Evolutionary conservation across 176 grass and related monocot species (phyloP).

Genomic region (Lolium multiflorum): DNA sequence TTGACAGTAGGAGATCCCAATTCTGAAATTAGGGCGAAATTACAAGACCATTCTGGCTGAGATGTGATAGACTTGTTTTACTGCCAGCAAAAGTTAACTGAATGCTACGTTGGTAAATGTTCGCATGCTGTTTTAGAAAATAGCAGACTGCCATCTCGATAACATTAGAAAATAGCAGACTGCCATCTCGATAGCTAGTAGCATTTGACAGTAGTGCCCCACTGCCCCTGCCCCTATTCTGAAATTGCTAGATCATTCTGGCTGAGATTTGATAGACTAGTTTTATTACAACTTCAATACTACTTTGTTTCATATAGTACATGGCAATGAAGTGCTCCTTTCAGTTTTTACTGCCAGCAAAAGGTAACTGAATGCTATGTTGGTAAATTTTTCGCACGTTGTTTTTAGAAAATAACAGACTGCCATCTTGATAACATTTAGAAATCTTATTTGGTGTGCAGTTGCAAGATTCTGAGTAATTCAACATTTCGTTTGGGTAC

Average conservation of each 20-base stretch:
- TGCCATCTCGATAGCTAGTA: no score
- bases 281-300: neutral
- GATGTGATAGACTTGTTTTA: neutral
- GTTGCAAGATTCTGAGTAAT: conserved; percentile 18
- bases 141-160: no score
- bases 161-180: no score
- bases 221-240: no score
- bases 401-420: neutral
- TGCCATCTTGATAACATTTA: neutral
- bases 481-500: conserved; percentile 12
- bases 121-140: no score
- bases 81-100: neutral
- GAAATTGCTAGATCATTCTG: neutral
- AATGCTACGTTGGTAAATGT: neutral
- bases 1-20: neutral
- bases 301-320: neutral
- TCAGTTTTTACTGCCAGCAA: neutral
- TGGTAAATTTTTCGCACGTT: neutral
- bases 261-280: neutral
- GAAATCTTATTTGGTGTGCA: neutral
- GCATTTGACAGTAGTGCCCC: no score
- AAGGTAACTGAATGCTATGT: neutral
- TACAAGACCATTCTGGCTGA: neutral
- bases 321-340: neutral
- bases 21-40: neutral